Percentiles rank a stretch among this genome's conserved stretches.
Conservation (phyloP, 257 asterid genomes). For the Forsythia suspensa region DNA sequence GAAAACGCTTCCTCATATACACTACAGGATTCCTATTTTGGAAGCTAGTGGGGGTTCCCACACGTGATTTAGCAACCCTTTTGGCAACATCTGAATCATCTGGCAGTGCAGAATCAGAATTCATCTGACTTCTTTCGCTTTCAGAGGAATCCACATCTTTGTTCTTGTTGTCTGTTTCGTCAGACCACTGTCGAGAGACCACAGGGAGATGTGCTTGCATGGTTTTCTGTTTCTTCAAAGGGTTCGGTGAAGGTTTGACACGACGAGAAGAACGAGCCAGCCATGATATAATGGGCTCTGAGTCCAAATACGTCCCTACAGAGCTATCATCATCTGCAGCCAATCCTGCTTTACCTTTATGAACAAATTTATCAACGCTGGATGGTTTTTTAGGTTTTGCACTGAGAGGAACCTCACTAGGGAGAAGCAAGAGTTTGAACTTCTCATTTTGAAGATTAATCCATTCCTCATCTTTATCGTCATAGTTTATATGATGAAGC, state of each 20-base stretch:
- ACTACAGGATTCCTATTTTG: constrained; percentile 42
- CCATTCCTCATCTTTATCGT: constrained; percentile 97
- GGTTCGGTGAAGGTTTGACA: constrained; percentile 56
- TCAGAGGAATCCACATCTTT: constrained; percentile 33
- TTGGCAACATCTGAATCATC: constrained; percentile 34
- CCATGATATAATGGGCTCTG: constrained; percentile 93
- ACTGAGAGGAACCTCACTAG: constrained; percentile 76
- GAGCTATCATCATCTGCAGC: constrained; percentile 47
- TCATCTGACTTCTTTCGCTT: constrained; percentile 27
- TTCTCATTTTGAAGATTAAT: constrained; percentile 80
- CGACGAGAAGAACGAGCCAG: constrained; percentile 79
- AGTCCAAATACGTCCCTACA: constrained; percentile 55
- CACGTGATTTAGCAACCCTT: constrained; percentile 33
- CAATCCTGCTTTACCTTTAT: constrained; percentile 36
- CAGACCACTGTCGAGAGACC: constrained; percentile 40
- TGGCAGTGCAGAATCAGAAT: constrained; percentile 15
- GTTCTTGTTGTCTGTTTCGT: constrained; percentile 39
- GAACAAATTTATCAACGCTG: constrained; percentile 26
- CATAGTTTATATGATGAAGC: constrained; percentile 85
- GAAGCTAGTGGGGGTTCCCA: constrained; percentile 39
- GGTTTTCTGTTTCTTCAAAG: constrained; percentile 53
- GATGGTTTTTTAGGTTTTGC: constrained; percentile 38
- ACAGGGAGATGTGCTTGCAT: constrained; percentile 35
- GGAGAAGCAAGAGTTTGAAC: constrained; percentile 89
- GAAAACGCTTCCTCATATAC: constrained; percentile 69